phyloP scores from a whole-genome alignment of 352 stramenopile genomes.

The Phytophthora brassicae region DNA sequence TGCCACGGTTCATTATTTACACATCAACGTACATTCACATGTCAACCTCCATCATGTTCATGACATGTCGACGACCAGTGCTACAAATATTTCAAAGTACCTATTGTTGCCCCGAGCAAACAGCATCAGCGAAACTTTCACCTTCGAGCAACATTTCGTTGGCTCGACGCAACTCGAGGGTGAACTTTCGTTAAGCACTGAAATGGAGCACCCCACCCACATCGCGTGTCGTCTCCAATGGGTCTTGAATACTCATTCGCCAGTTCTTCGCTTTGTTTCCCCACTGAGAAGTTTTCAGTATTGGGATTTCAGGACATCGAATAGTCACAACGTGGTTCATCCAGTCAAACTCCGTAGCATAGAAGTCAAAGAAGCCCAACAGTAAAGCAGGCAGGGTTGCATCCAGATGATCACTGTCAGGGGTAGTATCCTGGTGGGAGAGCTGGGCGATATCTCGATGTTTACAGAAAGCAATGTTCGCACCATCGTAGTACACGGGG shows the following conservation, averaged over 20 bases:
- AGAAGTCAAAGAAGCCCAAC: constrained; percentile 95
- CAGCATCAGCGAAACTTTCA: constrained; percentile 41
- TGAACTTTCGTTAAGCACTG: constrained; percentile 50
- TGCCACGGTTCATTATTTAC: no score
- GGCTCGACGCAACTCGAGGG: constrained; percentile 58
- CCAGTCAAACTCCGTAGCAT: constrained; percentile 95
- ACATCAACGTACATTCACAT: no score
- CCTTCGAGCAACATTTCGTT: constrained; percentile 36
- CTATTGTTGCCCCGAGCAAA: constrained; percentile 21
- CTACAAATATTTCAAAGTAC: no score
- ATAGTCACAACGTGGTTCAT: constrained; percentile 88
- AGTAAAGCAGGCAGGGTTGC: constrained; percentile 77
- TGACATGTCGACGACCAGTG: no score
- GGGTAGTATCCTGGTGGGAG: constrained; percentile 31
- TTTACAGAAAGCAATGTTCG: constrained; percentile 55
- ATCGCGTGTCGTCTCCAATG: constrained; percentile 67
- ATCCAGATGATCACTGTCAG: background rate
- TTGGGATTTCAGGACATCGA: constrained; percentile 38
- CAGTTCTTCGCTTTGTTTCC: constrained; percentile 52
- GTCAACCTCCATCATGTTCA: no score
- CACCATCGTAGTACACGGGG: constrained; percentile 31
- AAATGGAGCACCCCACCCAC: constrained; percentile 67
- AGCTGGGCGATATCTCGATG: constrained; percentile 23
- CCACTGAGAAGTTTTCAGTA: constrained; percentile 41
- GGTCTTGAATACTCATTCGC: constrained; percentile 81